Conservation (phyloP, 2,329 filamentous ascomycete species). For the Colletotrichum australisinense region DNA sequence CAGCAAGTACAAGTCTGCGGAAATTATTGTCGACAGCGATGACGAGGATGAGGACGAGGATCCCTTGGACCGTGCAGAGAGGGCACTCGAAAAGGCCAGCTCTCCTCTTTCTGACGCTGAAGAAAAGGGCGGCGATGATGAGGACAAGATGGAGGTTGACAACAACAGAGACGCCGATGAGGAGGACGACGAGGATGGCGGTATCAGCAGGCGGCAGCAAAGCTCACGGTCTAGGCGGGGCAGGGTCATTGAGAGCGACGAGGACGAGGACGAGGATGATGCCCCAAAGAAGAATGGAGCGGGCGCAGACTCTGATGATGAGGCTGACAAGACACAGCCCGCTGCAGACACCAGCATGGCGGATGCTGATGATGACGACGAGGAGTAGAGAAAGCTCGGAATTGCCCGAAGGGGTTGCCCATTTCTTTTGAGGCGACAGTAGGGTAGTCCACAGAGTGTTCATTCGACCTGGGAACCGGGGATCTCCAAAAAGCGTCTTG, state of each 20-base stretch:
- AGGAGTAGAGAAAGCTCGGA: conserved; percentile 38
- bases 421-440: background rate
- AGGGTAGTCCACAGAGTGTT: background rate
- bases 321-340: conserved; percentile 40
- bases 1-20: conserved; percentile 85
- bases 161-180: conserved; percentile 48
- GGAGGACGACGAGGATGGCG: conserved; percentile 64
- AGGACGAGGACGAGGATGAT: conserved; percentile 58
- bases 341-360: conserved; percentile 54
- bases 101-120: conserved; percentile 47
- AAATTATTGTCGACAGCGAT: conserved; percentile 84
- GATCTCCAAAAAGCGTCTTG: conserved; percentile 26
- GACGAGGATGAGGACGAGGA: conserved; percentile 62
- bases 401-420: background rate
- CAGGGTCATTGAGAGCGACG: conserved; percentile 66
- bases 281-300: conserved; percentile 36
- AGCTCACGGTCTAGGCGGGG: conserved; percentile 61
- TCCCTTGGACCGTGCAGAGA: conserved; percentile 58
- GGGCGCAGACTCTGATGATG: conserved; percentile 37
- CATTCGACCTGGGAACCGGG: conserved; percentile 6
- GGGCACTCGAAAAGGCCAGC: conserved; percentile 50
- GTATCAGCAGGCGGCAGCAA: conserved; percentile 57
- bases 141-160: conserved; percentile 66
- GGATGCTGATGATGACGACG: conserved; percentile 49
- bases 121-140: conserved; percentile 43